phyloP scores from a whole-genome alignment of 345 rosid species.

The Eucalyptus decipiens region DNA sequence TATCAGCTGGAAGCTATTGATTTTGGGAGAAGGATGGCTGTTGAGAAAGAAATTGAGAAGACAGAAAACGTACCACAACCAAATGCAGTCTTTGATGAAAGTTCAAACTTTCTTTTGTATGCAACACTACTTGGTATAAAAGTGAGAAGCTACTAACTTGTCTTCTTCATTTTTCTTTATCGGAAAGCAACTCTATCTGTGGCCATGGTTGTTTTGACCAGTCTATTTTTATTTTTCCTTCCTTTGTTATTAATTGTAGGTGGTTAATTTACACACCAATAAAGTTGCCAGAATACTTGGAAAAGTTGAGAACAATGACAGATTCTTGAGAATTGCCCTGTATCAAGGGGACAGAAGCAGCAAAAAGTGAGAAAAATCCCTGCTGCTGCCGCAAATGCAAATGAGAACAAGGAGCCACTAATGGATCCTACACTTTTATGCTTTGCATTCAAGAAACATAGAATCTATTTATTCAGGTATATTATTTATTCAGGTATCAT shows the following conservation, averaged over 20 bases:
- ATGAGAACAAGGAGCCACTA: constrained; percentile 93
- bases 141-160: constrained; percentile 17
- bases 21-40: constrained; percentile 98
- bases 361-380: constrained; percentile 85
- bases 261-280: constrained; percentile 86
- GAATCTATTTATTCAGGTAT: constrained; percentile 92
- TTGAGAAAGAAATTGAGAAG: constrained; percentile 95
- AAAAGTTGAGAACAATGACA: constrained; percentile 89
- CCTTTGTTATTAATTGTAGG: constrained; percentile 9
- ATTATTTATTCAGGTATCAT: constrained; percentile 73
- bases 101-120: constrained; percentile 89
- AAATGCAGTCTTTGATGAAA: constrained; percentile 94
- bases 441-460: constrained; percentile 92
- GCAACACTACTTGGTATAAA: constrained; percentile 94
- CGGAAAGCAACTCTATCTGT: background rate
- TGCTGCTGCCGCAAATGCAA: constrained; percentile 77
- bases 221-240: background rate
- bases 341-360: constrained; percentile 93
- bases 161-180: background rate
- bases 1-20: constrained; percentile 95
- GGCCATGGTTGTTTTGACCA: background rate
- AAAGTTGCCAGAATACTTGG: constrained; percentile 93
- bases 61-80: constrained; percentile 82
- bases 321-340: constrained; percentile 78
- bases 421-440: constrained; percentile 83